A percentile compares a stretch with the other conserved stretches of the same genome.
Conservation (phyloP, 108 stramenopile species). For the Nitzschia putrida region DNA sequence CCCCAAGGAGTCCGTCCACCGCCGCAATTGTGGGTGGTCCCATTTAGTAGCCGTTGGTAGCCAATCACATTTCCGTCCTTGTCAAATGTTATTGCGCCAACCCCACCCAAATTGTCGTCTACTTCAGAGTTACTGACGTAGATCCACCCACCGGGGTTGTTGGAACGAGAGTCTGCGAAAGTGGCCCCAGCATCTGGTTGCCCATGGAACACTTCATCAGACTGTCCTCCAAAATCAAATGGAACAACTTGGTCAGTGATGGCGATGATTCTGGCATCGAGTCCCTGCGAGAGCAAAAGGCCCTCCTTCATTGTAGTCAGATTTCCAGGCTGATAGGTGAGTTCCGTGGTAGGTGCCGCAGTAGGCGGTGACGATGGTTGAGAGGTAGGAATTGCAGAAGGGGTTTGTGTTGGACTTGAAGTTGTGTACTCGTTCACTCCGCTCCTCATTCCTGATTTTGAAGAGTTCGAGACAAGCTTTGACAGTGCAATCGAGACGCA, state of each 20-base stretch:
- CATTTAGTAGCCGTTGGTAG: slow-evolving; percentile 43
- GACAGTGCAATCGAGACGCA: too few relatives aligned
- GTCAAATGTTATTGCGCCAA: slow-evolving; percentile 53
- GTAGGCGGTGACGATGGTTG: too few relatives aligned
- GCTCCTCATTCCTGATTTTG: too few relatives aligned
- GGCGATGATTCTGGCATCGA: slow-evolving; percentile 31
- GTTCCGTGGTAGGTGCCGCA: not conserved
- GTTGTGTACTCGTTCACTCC: too few relatives aligned
- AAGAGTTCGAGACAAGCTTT: too few relatives aligned
- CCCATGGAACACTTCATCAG: slow-evolving; percentile 39
- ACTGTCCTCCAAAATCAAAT: slow-evolving; percentile 20
- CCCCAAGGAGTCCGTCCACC: slow-evolving; percentile 49
- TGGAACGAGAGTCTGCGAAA: slow-evolving; percentile 33
- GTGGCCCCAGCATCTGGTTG: slow-evolving; percentile 52
- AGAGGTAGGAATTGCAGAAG: too few relatives aligned
- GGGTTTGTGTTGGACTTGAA: too few relatives aligned
- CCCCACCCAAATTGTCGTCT: slow-evolving; percentile 43
- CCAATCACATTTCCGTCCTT: slow-evolving; percentile 34
- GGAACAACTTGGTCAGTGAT: slow-evolving; percentile 20
- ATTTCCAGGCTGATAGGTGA: slow-evolving; percentile 36
- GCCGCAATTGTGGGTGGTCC: slow-evolving; percentile 50
- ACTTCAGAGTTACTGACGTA: slow-evolving; percentile 65
- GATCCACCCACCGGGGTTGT: slow-evolving; percentile 50
- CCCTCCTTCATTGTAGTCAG: slow-evolving; percentile 31
- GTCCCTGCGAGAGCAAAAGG: slow-evolving; percentile 32